A percentile compares a stretch with the other conserved stretches of the same genome.
These are phyloP conservation scores for Aureobasidium vineae DNA, from an alignment of 2,329 filamentous ascomycete species.

Conservation along the genomic window DNA sequence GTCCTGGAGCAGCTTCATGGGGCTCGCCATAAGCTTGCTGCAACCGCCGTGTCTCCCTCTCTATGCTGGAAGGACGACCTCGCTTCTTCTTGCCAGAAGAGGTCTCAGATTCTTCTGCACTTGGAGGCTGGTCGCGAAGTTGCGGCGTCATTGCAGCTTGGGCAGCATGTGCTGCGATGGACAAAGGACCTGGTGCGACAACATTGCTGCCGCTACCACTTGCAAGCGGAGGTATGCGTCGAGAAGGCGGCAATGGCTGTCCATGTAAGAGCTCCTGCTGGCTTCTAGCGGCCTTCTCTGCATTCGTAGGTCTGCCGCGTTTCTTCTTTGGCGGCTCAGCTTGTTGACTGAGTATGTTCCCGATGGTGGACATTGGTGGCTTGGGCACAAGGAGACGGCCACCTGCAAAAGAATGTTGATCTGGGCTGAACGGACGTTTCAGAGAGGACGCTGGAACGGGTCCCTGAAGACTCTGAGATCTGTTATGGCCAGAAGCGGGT, in stretches of 20 bases:
- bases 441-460: background rate
- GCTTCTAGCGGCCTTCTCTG: slow-evolving; percentile 47
- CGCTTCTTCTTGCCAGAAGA: slow-evolving; percentile 38
- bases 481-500: slow-evolving; percentile 19
- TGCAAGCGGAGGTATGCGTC: background rate
- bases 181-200: background rate
- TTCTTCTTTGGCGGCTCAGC: slow-evolving; percentile 44
- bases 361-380: slow-evolving; percentile 32
- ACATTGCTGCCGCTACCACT: background rate
- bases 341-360: slow-evolving; percentile 11
- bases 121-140: slow-evolving; percentile 1
- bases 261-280: slow-evolving; percentile 43
- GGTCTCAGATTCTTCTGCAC: slow-evolving; percentile 31
- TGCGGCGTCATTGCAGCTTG: slow-evolving; percentile 21
- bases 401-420: slow-evolving; percentile 34
- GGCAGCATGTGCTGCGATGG: slow-evolving; percentile 14
- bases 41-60: slow-evolving; percentile 11
- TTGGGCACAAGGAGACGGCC: slow-evolving; percentile 49
- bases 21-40: slow-evolving; percentile 7
- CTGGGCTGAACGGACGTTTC: slow-evolving; percentile 36
- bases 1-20: background rate
- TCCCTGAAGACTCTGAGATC: slow-evolving; percentile 28
- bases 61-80: slow-evolving; percentile 33
- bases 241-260: slow-evolving; percentile 40
- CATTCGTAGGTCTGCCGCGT: slow-evolving; percentile 50